These are phyloP conservation scores for Gossypium laxum DNA, from an alignment of 441 rosid genomes.

Conservation along the genomic window DNA sequence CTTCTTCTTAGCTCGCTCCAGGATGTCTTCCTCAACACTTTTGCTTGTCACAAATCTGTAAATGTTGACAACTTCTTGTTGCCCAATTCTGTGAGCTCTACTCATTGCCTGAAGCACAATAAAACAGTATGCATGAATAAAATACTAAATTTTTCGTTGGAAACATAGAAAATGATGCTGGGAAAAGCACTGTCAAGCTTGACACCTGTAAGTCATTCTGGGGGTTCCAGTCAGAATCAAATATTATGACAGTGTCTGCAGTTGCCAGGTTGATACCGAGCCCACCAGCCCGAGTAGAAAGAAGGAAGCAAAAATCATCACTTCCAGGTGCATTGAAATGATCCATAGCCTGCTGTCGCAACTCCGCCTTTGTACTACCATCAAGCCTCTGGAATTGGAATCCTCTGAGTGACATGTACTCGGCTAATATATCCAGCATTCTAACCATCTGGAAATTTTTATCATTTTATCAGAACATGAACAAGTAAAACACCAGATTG, in stretches of 20 bases:
- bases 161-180: slow-evolving; percentile 10
- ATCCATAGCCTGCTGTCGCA: slow-evolving; percentile 98
- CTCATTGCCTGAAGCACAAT: slow-evolving; percentile 82
- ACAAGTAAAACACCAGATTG: neutral
- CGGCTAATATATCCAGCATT: slow-evolving; percentile 94
- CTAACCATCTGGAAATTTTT: slow-evolving; percentile 73
- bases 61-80: slow-evolving; percentile 96
- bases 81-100: slow-evolving; percentile 99
- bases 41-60: slow-evolving; percentile 99
- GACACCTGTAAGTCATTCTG: slow-evolving; percentile 96
- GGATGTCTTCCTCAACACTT: slow-evolving; percentile 98
- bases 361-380: slow-evolving; percentile 97
- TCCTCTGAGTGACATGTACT: slow-evolving; percentile 81
- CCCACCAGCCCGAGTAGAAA: slow-evolving; percentile 99
- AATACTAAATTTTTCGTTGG: neutral
- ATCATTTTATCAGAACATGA: slow-evolving; percentile 8
- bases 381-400: slow-evolving; percentile 98
- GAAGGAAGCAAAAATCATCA: slow-evolving; percentile 97
- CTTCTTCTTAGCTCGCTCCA: slow-evolving; percentile 97
- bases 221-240: slow-evolving; percentile 99
- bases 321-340: slow-evolving; percentile 98
- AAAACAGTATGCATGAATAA: slow-evolving; percentile 6
- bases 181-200: slow-evolving; percentile 5
- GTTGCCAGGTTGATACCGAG: slow-evolving; percentile 98
- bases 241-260: slow-evolving; percentile 96